Base-by-base conservation (phyloP, 768 basidiomycete genomes). In the Leccinum subtestaceum region DNA sequence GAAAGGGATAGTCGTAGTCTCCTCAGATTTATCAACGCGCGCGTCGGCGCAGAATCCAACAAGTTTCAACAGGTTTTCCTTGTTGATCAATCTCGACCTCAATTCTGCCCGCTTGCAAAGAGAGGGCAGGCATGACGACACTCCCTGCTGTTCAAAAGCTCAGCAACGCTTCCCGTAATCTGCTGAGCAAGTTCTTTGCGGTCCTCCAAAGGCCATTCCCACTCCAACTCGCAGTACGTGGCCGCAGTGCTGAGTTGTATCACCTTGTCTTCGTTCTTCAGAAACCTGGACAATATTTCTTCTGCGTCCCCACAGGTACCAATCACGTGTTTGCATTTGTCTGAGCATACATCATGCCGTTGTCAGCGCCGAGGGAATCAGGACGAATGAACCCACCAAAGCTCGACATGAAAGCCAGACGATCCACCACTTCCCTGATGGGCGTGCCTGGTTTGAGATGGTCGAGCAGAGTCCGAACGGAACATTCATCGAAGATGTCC, bases 351-450 rank as follows among this genome's bases (percentile, higher is more conserved):
- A 25, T 29, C 29, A 11, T 2, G 21, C 29, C 43, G 21, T 67
- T 46, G 48, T 25, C 15, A 49, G 12, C 7, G 36, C 32, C 4
- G n/a, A 25, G 3, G 8, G 11, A 1, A 10, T 50, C 6, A 25
- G 13, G n/a, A 45, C 11, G 10, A 25, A 19, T 9, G 3, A 47
- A 53, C 65, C 21, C 25, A 72, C 71, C 57, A 17, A 74, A 72
- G 54, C 59, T 63, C 4, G 68, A 64, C 65, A 74, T 68, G 59
- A 72, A 70, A 2, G 70, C 64, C 9, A 72, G 57, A 23, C 65
- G 68, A 21, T 74, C 70, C 5, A 74, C 52, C 2, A 52, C 58
- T 2, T 72, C 67, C 46, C 68, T 29, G 36, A 63, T 64, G 3
- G 62, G 58, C 31, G 59, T 58, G 13, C 57, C 55, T 1, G 55